Base-by-base conservation (phyloP, 2,329 filamentous ascomycete genomes). In the Fusarium sp. region DNA sequence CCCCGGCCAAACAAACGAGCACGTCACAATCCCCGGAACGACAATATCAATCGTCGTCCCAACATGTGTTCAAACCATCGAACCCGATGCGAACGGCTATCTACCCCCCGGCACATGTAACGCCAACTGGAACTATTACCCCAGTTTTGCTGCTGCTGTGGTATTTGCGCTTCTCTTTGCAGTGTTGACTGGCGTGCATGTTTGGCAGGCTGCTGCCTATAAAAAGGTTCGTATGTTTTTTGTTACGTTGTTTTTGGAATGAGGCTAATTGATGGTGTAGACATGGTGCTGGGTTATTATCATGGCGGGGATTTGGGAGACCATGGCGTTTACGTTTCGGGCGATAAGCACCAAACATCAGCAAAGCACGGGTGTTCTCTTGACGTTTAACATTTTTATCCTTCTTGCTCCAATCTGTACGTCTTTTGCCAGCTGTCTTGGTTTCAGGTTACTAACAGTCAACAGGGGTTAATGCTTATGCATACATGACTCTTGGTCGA, bases 401-500 rank as follows among this genome's bases (percentile, higher is more conserved):
- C 53, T 74, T 0, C 49, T 72, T 0, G 68, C 70, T 0, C 71
- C 71, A 13, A 59, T 73, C 3, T 73, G 71, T 73, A 67, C 11
- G 66, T 60, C 23, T 13, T 6, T 6, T 4, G n/a, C 17, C 4
- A 2, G 23, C 4, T 11, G 2, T 6, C 0, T 4, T 11, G 0
- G 0, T 2, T 1, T 6, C 1, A 4, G 11, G 15, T 11, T 2
- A 23, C 56, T 72, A 27, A 72, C 49, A 21, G 29, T 7, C 1
- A 3, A 3, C 31, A 79, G 77, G 77, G 77, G 74, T 84, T n/a
- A 84, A 83, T 58, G 81, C 81, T 4, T 84, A 81, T 60, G 77
- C 78, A 25, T 83, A 83, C 71, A 82, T 84, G 79, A 74, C 80
- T 6, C 74, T 84, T 15, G 81, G 77, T 5, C 77, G 81, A 4